phyloP scores from a whole-genome alignment of 73 alveolate genomes.

The Paramecium tetraurelia region DNA sequence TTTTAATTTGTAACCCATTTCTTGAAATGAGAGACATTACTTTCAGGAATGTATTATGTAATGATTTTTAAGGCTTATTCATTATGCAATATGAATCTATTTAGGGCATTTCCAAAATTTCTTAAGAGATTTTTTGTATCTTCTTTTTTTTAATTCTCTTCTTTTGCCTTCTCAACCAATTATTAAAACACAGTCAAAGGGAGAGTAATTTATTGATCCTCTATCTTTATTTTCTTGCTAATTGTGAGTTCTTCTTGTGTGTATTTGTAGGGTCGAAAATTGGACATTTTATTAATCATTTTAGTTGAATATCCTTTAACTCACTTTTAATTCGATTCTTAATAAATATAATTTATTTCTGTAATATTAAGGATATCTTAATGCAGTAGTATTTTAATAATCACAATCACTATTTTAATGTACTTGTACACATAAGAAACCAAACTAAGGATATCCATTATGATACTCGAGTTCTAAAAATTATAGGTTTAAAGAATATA shows the following conservation, averaged over 20 bases:
- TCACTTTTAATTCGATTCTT: not conserved
- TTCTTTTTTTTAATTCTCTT: conserved; percentile 44
- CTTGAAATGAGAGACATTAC: conserved; percentile 38
- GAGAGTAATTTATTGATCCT: not conserved
- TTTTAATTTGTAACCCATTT: conserved; percentile 55
- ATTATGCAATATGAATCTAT: conserved; percentile 50
- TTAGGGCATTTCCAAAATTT: conserved; percentile 57
- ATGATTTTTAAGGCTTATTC: conserved; percentile 39
- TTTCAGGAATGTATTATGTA: not conserved
- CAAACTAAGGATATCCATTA: not conserved
- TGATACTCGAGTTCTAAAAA: not conserved
- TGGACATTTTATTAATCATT: conserved; percentile 10
- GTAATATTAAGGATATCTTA: not conserved
- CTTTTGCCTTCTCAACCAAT: conserved; percentile 42
- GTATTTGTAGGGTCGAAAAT: conserved; percentile 13
- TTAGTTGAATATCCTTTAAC: not conserved
- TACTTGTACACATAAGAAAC: not conserved
- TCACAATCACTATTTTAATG: not conserved
- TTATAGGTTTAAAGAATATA: not conserved
- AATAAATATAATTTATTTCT: conserved; percentile 8
- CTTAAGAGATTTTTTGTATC: conserved; percentile 56
- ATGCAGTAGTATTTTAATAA: not conserved
- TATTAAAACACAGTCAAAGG: conserved; percentile 2
- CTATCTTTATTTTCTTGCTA: conserved; percentile 6
- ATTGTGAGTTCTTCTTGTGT: not conserved